Evolutionary conservation across 352 stramenopile species (phyloP).

Genomic region (Pythium volutum): DNA sequence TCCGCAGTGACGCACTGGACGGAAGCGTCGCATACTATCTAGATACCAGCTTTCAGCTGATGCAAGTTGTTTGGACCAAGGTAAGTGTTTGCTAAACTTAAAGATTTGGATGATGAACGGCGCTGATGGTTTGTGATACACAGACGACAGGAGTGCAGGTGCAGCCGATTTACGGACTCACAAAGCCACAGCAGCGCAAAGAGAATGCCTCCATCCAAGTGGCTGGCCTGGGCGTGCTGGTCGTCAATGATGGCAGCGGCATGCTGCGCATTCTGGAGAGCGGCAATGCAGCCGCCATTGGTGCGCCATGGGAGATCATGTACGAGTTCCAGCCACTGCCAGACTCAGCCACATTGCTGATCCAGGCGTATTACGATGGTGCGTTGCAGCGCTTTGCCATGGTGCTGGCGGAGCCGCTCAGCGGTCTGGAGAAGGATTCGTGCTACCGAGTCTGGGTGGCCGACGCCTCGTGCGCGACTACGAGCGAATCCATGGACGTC

Average conservation of each 20-base stretch:
- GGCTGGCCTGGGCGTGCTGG: conserved; percentile 52
- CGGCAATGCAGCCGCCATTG: conserved; percentile 22
- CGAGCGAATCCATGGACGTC: conserved; percentile 27
- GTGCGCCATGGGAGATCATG: conserved; percentile 34
- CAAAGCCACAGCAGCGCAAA: conserved; percentile 32
- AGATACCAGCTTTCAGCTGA: conserved; percentile 51
- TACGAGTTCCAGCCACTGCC: conserved; percentile 56
- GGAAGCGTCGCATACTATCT: conserved; percentile 63
- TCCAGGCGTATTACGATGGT: conserved; percentile 50
- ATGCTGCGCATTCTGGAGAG: conserved; percentile 52
- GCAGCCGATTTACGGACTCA: conserved; percentile 38
- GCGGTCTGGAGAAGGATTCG: conserved; percentile 40
- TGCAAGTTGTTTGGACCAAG: conserved; percentile 46
- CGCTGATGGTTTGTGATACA: too few relatives aligned
- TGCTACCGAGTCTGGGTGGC: conserved; percentile 53
- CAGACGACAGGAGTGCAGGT: conserved; percentile 26
- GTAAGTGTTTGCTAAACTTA: conserved; percentile 9
- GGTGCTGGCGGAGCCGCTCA: conserved; percentile 46
- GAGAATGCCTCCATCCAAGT: conserved; percentile 69
- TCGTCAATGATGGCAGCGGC: conserved; percentile 62
- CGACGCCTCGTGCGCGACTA: conserved; percentile 26
- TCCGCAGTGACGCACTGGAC: conserved; percentile 31
- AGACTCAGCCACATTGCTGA: conserved; percentile 34
- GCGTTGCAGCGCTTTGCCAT: conserved; percentile 35
- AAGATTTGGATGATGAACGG: not conserved